Base-by-base conservation (phyloP, 768 basidiomycete species). In the Termitomyces sp. region DNA sequence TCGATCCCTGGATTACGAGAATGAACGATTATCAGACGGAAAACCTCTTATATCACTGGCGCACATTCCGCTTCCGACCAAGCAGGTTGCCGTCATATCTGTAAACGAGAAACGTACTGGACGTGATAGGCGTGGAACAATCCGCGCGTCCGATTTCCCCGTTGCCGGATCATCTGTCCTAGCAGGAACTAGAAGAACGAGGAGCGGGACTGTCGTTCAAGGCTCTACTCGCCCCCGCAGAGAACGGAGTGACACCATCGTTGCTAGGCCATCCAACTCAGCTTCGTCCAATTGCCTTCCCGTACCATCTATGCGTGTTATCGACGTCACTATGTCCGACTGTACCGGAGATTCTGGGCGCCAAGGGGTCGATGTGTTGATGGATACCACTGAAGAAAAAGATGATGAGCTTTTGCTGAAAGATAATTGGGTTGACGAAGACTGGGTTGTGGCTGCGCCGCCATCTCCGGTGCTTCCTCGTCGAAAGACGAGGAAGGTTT, bases 171-270 rank as follows among this genome's bases (percentile, higher is more conserved):
- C 46, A 36, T 31, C 55, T 47, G 58, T 14, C 43, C 56, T 56
- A 26, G 42, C 46, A 37, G 66, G 67, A 14, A 63, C 74, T 13
- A 69, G 73, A 22, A 74, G 82, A 9, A 77, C 78, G 9, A 75
- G 80, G 46, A 81, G 79, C 49, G 82, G 79, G 3, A 82, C 82
- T 3, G 66, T 82, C 36, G 71, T 77, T 36, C 63, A 62, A 53
- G 63, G 61, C 16, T 57, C 55, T 31, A 37, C 54, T 16, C 43
- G 50, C 27, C 43, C 56, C 41, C 63, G 57, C 16, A 64, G 65
- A 32, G 72, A 67, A 26, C 65, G 63, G 49, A 63, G 59, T 20
- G 57, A 61, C 59, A 68, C 63, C 55, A 53, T 66, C 26, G 34
- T 61, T 13, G 68, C 59, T 27, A 46, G 59, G 61, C 58, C 58